Evolutionary conservation across 352 stramenopile species (phyloP).

Genomic region (Phytophthora aleatoria): DNA sequence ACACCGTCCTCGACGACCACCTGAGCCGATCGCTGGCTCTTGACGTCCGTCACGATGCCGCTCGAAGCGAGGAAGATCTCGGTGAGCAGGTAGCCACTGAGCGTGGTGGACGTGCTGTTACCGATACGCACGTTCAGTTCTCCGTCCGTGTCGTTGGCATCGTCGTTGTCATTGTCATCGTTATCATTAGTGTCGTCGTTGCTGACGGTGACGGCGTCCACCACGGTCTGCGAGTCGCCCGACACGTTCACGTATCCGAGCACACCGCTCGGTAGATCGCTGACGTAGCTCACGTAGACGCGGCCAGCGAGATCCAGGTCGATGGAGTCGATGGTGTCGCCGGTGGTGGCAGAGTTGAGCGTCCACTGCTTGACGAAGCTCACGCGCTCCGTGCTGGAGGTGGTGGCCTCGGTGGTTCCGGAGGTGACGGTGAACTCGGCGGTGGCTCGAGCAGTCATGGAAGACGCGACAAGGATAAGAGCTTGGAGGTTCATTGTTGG

Average conservation of each 20-base stretch:
- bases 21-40: slow-evolving; percentile 30
- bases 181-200: slow-evolving; percentile 27
- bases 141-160: slow-evolving; percentile 23
- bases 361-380: slow-evolving; percentile 43
- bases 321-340: slow-evolving; percentile 33
- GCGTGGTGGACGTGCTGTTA: slow-evolving; percentile 20
- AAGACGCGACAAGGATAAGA: slow-evolving; percentile 16
- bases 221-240: slow-evolving; percentile 30
- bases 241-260: slow-evolving; percentile 46
- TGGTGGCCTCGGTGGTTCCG: slow-evolving; percentile 19
- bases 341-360: slow-evolving; percentile 15
- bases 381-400: slow-evolving; percentile 25
- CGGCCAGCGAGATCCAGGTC: slow-evolving; percentile 31
- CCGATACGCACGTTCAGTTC: slow-evolving; percentile 31
- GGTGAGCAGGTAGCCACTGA: slow-evolving; percentile 37
- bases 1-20: slow-evolving; percentile 38
- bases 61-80: slow-evolving; percentile 35
- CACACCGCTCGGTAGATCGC: slow-evolving; percentile 25
- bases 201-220: slow-evolving; percentile 31
- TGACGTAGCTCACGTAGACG: slow-evolving; percentile 37
- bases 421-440: slow-evolving; percentile 36
- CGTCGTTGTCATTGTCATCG: slow-evolving; percentile 26
- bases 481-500: slow-evolving; percentile 23
- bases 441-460: slow-evolving; percentile 7
- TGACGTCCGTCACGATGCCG: slow-evolving; percentile 32